phyloP scores from a whole-genome alignment of 1,139 yeast species.

The Saccharomyces hybrid region DNA sequence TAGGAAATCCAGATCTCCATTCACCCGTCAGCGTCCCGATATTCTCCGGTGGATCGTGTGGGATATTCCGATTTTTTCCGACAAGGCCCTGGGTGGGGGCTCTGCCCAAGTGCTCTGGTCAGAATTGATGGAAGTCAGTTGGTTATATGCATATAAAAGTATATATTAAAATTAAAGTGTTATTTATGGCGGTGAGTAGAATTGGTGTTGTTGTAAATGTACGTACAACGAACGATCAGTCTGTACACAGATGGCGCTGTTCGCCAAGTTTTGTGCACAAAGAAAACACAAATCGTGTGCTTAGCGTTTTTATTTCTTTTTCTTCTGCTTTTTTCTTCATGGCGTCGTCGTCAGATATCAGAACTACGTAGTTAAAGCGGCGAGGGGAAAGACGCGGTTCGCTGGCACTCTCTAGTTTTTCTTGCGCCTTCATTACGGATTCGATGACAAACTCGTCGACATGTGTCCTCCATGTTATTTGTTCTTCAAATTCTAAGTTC shows the following conservation, averaged over 20 bases:
- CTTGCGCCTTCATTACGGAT: conserved; percentile 30
- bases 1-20: neutral
- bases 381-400: conserved; percentile 11
- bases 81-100: neutral
- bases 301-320: conserved; percentile 40
- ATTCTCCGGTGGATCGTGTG: neutral
- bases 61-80: neutral
- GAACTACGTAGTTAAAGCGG: conserved; percentile 47
- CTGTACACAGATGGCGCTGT: conserved; percentile 23
- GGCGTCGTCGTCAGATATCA: conserved; percentile 66
- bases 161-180: neutral
- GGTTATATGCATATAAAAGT: neutral
- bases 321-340: conserved; percentile 61
- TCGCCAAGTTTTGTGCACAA: conserved; percentile 26
- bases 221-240: conserved; percentile 9
- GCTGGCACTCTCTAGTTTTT: conserved; percentile 18
- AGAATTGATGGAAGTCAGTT: neutral
- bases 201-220: neutral
- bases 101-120: neutral
- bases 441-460: conserved; percentile 37
- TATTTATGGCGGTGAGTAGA: neutral
- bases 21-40: neutral
- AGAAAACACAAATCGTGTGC: conserved; percentile 30
- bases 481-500: conserved; percentile 36
- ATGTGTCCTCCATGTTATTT: conserved; percentile 36